A percentile compares a stretch with the other conserved stretches of the same genome.
Evolutionary conservation across 2,329 filamentous ascomycete species (phyloP).

Genomic region (Mariannaea elegans): DNA sequence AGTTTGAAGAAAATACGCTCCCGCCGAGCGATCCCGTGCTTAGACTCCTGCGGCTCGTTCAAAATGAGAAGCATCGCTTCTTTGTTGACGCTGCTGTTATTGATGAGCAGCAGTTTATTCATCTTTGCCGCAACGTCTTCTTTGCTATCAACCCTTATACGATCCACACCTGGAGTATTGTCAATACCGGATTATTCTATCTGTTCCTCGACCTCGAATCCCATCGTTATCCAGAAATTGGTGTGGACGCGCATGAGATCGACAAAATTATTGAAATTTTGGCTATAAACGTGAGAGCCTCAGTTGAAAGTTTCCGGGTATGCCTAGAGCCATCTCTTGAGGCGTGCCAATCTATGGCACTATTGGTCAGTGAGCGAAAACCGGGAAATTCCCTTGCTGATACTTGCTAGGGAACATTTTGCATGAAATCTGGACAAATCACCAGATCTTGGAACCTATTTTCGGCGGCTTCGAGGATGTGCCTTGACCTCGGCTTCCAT

Average conservation of each 20-base stretch:
- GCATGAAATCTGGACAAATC: constrained; percentile 2
- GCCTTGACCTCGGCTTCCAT: neutral
- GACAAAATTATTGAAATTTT: neutral
- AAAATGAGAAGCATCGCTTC: neutral
- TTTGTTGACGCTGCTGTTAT: neutral
- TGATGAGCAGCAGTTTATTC: constrained; percentile 2
- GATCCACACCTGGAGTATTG: neutral
- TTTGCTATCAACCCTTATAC: constrained; percentile 1
- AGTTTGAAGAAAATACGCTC: neutral
- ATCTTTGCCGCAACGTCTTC: neutral
- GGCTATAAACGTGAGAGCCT: neutral
- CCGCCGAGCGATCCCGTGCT: neutral
- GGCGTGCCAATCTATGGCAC: neutral
- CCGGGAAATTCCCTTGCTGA: neutral
- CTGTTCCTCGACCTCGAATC: neutral
- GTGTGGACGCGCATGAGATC: neutral
- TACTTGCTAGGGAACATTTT: constrained; percentile 1
- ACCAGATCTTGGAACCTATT: neutral
- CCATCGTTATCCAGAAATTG: neutral
- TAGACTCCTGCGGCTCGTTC: neutral
- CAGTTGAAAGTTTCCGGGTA: neutral
- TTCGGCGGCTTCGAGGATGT: constrained; percentile 6
- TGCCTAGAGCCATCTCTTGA: constrained; percentile 1
- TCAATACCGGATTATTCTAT: neutral
- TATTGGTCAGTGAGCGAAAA: neutral